phyloP scores from a whole-genome alignment of 2,329 filamentous ascomycete genomes.

The Penicillium digitatum region DNA sequence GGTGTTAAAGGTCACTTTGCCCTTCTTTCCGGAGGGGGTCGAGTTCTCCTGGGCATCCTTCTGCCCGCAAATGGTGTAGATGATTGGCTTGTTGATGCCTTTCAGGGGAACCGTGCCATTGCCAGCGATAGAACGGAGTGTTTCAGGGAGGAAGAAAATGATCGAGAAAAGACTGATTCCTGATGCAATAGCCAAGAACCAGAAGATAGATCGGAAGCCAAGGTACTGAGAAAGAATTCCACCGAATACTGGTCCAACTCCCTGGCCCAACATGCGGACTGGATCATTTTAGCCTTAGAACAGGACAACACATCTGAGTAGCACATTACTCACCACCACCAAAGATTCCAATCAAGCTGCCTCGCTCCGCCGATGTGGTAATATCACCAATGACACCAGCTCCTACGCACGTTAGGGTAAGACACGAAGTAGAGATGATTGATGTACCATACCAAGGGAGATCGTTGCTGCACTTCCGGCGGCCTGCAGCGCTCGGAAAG shows the following conservation, averaged over 20 bases:
- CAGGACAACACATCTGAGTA: neutral
- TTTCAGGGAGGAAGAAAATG: conserved; percentile 46
- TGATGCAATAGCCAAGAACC: conserved; percentile 41
- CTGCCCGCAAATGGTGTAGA: conserved; percentile 29
- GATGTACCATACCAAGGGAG: conserved; percentile 41
- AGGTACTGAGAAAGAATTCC: conserved; percentile 35
- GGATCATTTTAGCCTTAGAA: conserved; percentile 1
- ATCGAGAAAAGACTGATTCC: conserved; percentile 37
- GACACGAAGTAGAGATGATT: neutral
- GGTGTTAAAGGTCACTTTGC: conserved; percentile 32
- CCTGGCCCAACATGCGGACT: conserved; percentile 45
- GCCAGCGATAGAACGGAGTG: conserved; percentile 45
- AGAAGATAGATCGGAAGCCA: conserved; percentile 41
- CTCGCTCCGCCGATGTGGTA: conserved; percentile 36
- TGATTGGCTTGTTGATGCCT: conserved; percentile 42
- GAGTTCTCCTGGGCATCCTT: conserved; percentile 16
- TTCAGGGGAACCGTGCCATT: conserved; percentile 41
- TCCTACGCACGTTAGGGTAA: conserved; percentile 18
- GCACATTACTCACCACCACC: conserved; percentile 32
- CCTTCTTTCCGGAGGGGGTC: conserved; percentile 13
- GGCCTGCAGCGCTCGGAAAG: conserved; percentile 48
- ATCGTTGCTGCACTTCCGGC: conserved; percentile 49
- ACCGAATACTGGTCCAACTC: conserved; percentile 46
- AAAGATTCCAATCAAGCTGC: conserved; percentile 39
- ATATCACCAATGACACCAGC: conserved; percentile 45